These are phyloP conservation scores for Carex arenaria DNA, from an alignment of 202 grass and related monocot species.

Conservation along the genomic window DNA sequence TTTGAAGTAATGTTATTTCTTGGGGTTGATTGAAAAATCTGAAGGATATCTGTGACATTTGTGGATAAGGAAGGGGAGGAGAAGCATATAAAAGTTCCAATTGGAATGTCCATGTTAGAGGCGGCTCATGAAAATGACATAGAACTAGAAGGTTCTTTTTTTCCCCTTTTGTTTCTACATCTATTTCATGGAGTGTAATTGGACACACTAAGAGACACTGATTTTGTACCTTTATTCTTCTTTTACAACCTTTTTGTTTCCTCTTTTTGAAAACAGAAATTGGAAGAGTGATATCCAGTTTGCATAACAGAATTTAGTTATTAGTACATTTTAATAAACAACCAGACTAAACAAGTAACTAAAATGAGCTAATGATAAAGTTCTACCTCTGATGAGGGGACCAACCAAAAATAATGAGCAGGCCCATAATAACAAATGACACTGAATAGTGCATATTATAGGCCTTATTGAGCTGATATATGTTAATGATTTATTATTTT, in stretches of 20 bases:
- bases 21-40: background rate
- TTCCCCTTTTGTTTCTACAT: background rate
- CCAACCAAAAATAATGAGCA: background rate
- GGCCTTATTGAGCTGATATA: background rate
- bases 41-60: slow-evolving; percentile 89
- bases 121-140: slow-evolving; percentile 95
- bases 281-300: background rate
- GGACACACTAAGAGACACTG: background rate
- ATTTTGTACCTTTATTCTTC: background rate
- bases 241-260: background rate
- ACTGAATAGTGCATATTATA: background rate
- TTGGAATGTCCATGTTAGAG: slow-evolving; percentile 96
- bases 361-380: background rate
- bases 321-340: background rate
- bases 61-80: slow-evolving; percentile 71
- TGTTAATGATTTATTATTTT: slow-evolving; percentile 4
- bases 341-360: background rate
- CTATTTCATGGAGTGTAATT: background rate
- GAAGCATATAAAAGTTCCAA: slow-evolving; percentile 60
- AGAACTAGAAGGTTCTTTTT: slow-evolving; percentile 85
- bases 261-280: background rate
- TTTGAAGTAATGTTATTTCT: slow-evolving; percentile 6
- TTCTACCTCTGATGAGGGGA: background rate
- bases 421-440: background rate
- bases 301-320: background rate